Conservation (phyloP, 2,329 filamentous ascomycete genomes). For the Rhexocercosporidium sp. region DNA sequence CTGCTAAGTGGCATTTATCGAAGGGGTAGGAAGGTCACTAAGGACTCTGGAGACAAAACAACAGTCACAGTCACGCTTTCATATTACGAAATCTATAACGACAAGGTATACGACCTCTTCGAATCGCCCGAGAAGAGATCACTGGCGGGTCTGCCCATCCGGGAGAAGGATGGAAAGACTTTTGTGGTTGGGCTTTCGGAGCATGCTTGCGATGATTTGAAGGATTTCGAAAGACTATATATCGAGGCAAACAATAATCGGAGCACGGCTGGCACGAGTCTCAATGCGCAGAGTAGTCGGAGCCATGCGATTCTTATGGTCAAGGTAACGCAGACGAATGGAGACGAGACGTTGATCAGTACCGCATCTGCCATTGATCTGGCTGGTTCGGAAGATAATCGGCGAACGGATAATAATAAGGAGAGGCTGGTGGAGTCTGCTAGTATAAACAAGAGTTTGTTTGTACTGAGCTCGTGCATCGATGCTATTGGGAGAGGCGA, state of each 20-base stretch:
- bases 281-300: conserved; percentile 88
- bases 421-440: conserved; percentile 93
- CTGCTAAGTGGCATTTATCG: conserved; percentile 86
- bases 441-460: conserved; percentile 96
- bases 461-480: conserved; percentile 92
- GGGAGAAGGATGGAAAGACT: conserved; percentile 86
- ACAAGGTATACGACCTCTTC: conserved; percentile 91
- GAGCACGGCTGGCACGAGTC: conserved; percentile 87
- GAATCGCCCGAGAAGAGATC: conserved; percentile 82
- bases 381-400: conserved; percentile 94
- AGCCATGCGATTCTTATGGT: conserved; percentile 92
- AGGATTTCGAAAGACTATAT: conserved; percentile 89
- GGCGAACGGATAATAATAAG: conserved; percentile 90
- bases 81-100: conserved; percentile 97
- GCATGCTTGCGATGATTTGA: conserved; percentile 79
- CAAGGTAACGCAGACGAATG: conserved; percentile 79
- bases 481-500: conserved; percentile 84
- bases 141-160: conserved; percentile 76
- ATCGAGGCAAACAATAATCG: conserved; percentile 92
- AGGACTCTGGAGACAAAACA: conserved; percentile 74
- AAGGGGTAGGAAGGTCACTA: conserved; percentile 81
- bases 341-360: conserved; percentile 72
- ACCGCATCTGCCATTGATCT: conserved; percentile 93
- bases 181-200: conserved; percentile 87
- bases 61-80: conserved; percentile 77